Base-by-base conservation (phyloP, 441 rosid genomes). In the Omphalea diandra region DNA sequence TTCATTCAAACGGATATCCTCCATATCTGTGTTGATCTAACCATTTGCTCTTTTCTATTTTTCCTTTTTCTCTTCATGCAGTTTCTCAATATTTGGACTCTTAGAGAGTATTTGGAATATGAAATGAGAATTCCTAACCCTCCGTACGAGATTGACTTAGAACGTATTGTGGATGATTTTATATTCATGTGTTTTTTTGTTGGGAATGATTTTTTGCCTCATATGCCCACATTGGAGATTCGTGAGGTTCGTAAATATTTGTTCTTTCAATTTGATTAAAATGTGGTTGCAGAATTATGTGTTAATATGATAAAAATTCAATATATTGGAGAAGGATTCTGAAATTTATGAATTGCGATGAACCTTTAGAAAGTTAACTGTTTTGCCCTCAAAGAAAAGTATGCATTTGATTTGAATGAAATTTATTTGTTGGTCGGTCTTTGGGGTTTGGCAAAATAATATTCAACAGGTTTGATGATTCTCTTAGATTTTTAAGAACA, bases 171-270 rank as follows among this genome's bases (percentile, higher is more conserved):
- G 86, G 99, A 95, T 81, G 99, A 95, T 85, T 95, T 95, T 79
- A 90, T 93, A 80, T 95, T 95, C 91, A 90, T 95, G 62, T 95
- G 99, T 81, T 95, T 95, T 84, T 95, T 95, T 69, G 98, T 95
- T 73, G 99, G 99, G 67, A 96, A 96, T 75, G 99, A 96, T 81
- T 96, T 96, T 78, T 82, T 96, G 79, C 99, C 99, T 7, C 98
- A 95, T 75, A 95, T 95, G 99, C 99, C 99, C 5, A 93, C 99
- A 3, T 66, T 95, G 80, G 99, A 95, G 87, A 95, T 95, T 79
- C 89, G 97, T 5, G 99, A 95, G 99, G 99, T 95, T 81, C 69
- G 94, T 75, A 56, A 41, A 60, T 22, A 44, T 35, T 41, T 38
- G 15, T 26, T 11, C n/a, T 41, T 40, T 29, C 7, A 15, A 2